phyloP scores from a whole-genome alignment of 2,329 filamentous ascomycete species.

The Coccinonectria pachysandricola region DNA sequence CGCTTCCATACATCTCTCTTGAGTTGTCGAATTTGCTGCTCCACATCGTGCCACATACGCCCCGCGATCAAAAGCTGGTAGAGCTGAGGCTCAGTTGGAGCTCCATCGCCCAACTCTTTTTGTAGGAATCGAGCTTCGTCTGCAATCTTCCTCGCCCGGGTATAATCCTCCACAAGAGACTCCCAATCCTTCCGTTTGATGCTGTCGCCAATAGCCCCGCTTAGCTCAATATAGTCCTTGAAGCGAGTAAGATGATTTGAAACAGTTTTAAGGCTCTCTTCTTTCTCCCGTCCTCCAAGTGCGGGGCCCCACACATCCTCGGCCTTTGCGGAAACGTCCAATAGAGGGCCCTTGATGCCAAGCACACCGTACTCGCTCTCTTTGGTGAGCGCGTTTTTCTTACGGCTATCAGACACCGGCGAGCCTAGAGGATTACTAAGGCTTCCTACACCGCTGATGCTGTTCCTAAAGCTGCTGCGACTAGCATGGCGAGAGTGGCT shows the following conservation, averaged over 20 bases:
- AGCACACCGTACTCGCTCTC: constrained; percentile 85
- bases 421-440: constrained; percentile 28
- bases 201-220: constrained; percentile 64
- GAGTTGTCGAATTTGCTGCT: constrained; percentile 74
- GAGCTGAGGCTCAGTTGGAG: constrained; percentile 66
- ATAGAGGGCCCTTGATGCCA: constrained; percentile 77
- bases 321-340: constrained; percentile 86
- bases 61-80: constrained; percentile 82
- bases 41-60: constrained; percentile 91
- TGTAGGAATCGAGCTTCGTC: constrained; percentile 67
- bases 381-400: constrained; percentile 84
- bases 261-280: constrained; percentile 73
- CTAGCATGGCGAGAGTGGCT: constrained; percentile 58
- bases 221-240: constrained; percentile 73
- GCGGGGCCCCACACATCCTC: constrained; percentile 97
- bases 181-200: constrained; percentile 92
- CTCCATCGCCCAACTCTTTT: constrained; percentile 39
- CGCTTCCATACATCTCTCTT: constrained; percentile 85
- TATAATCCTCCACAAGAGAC: constrained; percentile 75
- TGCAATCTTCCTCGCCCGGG: constrained; percentile 68
- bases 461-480: constrained; percentile 53
- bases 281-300: constrained; percentile 80
- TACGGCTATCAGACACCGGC: constrained; percentile 44
- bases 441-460: constrained; percentile 26
- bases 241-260: constrained; percentile 68